phyloP scores from a whole-genome alignment of 345 rosid genomes.

The Eutrema yunnanense region DNA sequence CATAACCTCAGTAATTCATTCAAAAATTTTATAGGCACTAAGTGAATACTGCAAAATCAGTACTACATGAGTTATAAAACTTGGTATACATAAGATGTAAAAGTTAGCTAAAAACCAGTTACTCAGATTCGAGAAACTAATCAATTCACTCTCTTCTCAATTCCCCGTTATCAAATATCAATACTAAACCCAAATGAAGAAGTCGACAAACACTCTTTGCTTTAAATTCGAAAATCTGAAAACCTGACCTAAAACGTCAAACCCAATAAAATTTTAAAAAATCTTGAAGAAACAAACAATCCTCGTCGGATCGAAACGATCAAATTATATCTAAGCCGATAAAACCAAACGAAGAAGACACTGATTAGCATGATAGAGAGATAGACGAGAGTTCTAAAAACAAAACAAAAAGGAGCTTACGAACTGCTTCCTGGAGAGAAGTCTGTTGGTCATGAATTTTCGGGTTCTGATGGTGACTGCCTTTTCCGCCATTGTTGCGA shows the following conservation, averaged over 20 bases:
- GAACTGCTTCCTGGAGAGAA: conserved; percentile 96
- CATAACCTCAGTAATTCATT: neutral
- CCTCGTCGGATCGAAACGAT: neutral
- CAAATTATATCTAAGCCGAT: neutral
- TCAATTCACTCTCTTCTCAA: neutral
- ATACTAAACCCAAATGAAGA: neutral
- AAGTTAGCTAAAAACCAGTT: neutral
- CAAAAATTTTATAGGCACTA: neutral
- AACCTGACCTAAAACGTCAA: neutral
- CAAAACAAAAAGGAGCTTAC: conserved; percentile 36
- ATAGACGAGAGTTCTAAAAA: neutral
- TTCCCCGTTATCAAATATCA: neutral
- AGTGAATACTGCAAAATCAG: neutral
- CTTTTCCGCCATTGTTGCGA: conserved; percentile 68
- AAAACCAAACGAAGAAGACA: neutral
- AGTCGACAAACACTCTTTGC: neutral
- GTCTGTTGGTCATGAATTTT: conserved; percentile 98
- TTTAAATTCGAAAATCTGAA: neutral
- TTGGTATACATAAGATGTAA: neutral
- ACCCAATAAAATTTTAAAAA: neutral
- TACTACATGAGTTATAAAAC: neutral
- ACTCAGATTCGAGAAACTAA: neutral
- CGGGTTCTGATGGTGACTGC: conserved; percentile 85
- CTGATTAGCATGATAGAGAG: neutral
- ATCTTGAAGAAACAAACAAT: neutral